Evolutionary conservation across 2,329 filamentous ascomycete species (phyloP).

Genomic region (Aspergillus latus): DNA sequence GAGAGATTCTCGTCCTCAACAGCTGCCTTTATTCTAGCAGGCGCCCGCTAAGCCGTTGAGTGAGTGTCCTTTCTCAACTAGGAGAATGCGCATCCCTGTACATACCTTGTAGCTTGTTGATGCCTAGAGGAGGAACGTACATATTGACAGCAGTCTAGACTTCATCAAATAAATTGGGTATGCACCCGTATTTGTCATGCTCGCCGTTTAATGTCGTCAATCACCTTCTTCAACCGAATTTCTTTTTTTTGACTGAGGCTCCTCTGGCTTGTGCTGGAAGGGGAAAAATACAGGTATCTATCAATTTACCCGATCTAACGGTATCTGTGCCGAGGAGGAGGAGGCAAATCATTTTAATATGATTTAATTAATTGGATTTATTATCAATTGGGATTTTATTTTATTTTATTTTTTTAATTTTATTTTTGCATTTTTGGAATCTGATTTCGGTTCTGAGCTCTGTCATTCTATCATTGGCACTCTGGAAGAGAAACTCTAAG

Average conservation of each 20-base stretch:
- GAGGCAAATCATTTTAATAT: neutral
- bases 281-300: neutral
- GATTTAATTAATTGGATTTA: neutral
- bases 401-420: neutral
- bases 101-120: neutral
- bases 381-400: neutral
- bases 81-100: neutral
- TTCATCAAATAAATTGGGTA: neutral
- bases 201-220: neutral
- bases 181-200: neutral
- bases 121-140: too few relatives aligned
- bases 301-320: conserved; percentile 23
- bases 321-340: neutral
- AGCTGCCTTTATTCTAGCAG: neutral
- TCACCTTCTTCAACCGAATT: neutral
- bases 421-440: neutral
- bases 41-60: neutral
- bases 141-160: neutral
- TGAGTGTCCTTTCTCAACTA: neutral
- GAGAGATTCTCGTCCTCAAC: neutral
- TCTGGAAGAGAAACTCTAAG: too few relatives aligned
- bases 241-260: conserved; percentile 7
- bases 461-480: neutral
- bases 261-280: neutral
- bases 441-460: neutral